phyloP scores from a whole-genome alignment of 768 basidiomycete species.

The Boletus subcaerulescens region DNA sequence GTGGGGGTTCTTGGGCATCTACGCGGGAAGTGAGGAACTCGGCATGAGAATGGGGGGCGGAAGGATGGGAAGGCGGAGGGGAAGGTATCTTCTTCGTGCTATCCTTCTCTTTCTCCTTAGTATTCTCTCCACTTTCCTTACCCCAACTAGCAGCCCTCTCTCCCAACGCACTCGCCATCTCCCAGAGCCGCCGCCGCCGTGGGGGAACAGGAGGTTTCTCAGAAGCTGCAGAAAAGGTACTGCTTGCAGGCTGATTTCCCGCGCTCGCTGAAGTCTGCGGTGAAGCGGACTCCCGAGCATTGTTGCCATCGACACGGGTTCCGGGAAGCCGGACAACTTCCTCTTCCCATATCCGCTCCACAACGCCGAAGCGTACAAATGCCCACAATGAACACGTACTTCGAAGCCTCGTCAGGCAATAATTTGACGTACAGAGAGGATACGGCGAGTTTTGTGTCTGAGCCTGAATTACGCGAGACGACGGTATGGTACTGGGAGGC shows the following conservation, averaged over 20 bases:
- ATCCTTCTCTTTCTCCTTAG: conserved; percentile 34
- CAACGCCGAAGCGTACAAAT: conserved; percentile 75
- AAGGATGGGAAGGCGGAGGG: conserved; percentile 27
- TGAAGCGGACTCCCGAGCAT: background rate
- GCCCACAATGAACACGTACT: conserved; percentile 90
- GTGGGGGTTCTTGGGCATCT: conserved; percentile 36
- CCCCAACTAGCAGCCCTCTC: conserved; percentile 61
- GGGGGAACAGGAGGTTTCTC: conserved; percentile 64
- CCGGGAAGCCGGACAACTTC: conserved; percentile 43
- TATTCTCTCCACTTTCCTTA: conserved; percentile 31
- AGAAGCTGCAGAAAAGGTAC: conserved; percentile 1
- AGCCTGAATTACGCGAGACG: conserved; percentile 37
- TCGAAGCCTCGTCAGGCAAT: conserved; percentile 80
- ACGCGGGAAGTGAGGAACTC: conserved; percentile 12
- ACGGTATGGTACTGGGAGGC: conserved; percentile 35
- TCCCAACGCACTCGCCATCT: conserved; percentile 60
- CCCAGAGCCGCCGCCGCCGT: conserved; percentile 61
- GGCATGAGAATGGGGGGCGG: conserved; percentile 20
- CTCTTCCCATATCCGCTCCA: conserved; percentile 90
- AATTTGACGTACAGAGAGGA: conserved; percentile 80
- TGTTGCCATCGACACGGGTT: conserved; percentile 15
- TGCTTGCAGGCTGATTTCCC: conserved; percentile 1
- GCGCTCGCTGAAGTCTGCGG: background rate
- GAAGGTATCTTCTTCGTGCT: conserved; percentile 12
- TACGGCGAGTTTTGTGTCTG: conserved; percentile 36